Conservation (phyloP, 495 filamentous ascomycete species). For the Choiromyces venosus region DNA sequence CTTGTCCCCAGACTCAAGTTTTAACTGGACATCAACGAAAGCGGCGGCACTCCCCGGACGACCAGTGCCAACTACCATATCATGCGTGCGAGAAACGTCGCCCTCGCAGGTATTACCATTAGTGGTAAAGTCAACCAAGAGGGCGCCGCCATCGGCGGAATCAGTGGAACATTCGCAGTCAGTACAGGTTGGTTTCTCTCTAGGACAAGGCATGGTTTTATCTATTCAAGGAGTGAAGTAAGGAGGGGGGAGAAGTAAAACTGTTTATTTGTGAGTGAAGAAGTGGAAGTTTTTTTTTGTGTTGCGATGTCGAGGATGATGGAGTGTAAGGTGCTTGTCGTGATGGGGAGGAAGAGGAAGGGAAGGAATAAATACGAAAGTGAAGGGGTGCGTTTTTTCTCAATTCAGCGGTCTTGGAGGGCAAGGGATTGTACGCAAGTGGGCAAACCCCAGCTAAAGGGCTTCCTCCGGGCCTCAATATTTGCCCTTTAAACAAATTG, state of each 20-base stretch:
- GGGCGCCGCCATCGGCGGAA: not conserved
- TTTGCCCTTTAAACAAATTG: slow-evolving; percentile 17
- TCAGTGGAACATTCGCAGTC: not conserved
- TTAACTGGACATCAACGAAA: not conserved
- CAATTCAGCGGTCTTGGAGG: not conserved
- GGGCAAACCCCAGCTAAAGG: not conserved
- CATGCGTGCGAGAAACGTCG: not conserved
- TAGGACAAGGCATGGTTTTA: not conserved
- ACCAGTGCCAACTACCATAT: not conserved
- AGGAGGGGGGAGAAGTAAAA: not conserved
- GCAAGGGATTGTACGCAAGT: not conserved
- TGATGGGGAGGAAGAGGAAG: not conserved
- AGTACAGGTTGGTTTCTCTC: not conserved
- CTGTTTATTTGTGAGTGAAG: not conserved
- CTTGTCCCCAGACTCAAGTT: not conserved
- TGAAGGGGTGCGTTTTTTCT: not conserved
- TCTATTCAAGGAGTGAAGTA: not conserved
- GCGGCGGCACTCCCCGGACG: not conserved
- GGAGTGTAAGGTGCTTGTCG: too few relatives aligned
- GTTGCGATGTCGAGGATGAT: not conserved
- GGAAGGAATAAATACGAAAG: not conserved
- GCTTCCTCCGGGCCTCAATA: not conserved
- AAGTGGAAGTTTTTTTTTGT: not conserved
- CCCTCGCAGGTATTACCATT: not conserved
- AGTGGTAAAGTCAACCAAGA: not conserved